A percentile compares a stretch with the other conserved stretches of the same genome.
Conservation (phyloP, 2,329 filamentous ascomycete genomes). For the Ceratocystis diversiconidia region DNA sequence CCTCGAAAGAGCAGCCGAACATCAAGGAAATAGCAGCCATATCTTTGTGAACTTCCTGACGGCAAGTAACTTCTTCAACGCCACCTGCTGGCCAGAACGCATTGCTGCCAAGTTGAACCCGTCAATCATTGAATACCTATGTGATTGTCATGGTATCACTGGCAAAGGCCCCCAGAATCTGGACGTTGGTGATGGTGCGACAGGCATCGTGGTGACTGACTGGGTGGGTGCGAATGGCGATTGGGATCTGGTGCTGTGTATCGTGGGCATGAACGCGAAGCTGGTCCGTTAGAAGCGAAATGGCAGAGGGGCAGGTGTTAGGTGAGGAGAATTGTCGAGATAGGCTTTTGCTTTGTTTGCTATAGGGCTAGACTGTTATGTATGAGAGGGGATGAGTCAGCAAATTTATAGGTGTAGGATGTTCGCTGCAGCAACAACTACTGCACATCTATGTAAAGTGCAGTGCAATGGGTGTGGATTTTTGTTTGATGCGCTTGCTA, state of each 20-base stretch:
- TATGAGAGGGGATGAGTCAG: background rate
- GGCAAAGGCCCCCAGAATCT: conserved; percentile 37
- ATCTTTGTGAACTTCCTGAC: conserved; percentile 75
- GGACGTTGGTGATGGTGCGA: conserved; percentile 54
- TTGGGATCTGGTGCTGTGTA: conserved; percentile 78
- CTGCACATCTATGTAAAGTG: background rate
- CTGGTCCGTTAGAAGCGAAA: conserved; percentile 33
- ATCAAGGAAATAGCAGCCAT: conserved; percentile 19
- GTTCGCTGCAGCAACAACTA: background rate
- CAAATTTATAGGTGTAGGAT: background rate
- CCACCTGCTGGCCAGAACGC: conserved; percentile 81
- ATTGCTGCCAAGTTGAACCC: conserved; percentile 83
- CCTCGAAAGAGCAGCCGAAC: conserved; percentile 53
- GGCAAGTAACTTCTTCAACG: conserved; percentile 88
- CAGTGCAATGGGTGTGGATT: background rate
- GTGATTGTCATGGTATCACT: conserved; percentile 39
- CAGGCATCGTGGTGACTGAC: conserved; percentile 82
- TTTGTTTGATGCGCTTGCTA: background rate
- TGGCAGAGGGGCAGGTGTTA: background rate
- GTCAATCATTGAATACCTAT: conserved; percentile 49
- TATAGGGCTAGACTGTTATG: background rate
- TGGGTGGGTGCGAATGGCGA: conserved; percentile 79
- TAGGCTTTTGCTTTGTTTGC: background rate
- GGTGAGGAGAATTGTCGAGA: background rate
- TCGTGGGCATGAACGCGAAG: conserved; percentile 81